These are phyloP conservation scores for Leishmania aethiopica DNA, from an alignment of 208 protist genomes.

Conservation along the genomic window DNA sequence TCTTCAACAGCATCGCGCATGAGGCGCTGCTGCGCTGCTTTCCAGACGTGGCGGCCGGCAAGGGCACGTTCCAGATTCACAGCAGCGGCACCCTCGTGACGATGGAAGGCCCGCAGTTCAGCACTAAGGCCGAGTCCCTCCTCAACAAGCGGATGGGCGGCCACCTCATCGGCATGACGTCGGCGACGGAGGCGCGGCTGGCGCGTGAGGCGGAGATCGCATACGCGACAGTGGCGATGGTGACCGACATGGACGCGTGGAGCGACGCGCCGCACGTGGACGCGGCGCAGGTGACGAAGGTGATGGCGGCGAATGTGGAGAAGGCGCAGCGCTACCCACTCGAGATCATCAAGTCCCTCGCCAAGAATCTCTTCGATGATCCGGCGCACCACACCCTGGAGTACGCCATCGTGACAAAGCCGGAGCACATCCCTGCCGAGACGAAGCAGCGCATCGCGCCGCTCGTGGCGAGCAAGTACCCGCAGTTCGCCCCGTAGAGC, in stretches of 20 bases:
- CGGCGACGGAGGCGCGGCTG: constrained; percentile 88
- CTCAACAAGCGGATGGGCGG: constrained; percentile 77
- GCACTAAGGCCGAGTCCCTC: constrained; percentile 83
- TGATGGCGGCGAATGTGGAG: constrained; percentile 58
- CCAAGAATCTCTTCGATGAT: constrained; percentile 38
- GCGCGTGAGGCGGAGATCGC: constrained; percentile 92
- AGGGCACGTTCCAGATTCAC: constrained; percentile 54
- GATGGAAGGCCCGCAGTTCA: constrained; percentile 94
- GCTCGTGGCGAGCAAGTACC: constrained; percentile 64
- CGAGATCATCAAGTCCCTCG: constrained; percentile 49
- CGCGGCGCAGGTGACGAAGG: constrained; percentile 50
- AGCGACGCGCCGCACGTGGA: constrained; percentile 79
- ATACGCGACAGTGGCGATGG: constrained; percentile 85
- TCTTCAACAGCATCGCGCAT: constrained; percentile 42
- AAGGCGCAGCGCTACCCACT: constrained; percentile 72
- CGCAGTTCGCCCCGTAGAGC: constrained; percentile 34
- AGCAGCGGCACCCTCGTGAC: constrained; percentile 70
- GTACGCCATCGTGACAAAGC: constrained; percentile 56
- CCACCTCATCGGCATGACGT: constrained; percentile 94
- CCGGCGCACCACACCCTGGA: constrained; percentile 62
- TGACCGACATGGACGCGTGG: constrained; percentile 96
- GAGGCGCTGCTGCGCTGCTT: constrained; percentile 50
- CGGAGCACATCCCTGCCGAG: constrained; percentile 45
- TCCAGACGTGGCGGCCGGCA: constrained; percentile 26
- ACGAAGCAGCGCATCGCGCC: constrained; percentile 50